A percentile compares a stretch with the other conserved stretches of the same genome.
These are phyloP conservation scores for Plasmodium inui DNA, from an alignment of 169 alveolate genomes.

Conservation along the genomic window DNA sequence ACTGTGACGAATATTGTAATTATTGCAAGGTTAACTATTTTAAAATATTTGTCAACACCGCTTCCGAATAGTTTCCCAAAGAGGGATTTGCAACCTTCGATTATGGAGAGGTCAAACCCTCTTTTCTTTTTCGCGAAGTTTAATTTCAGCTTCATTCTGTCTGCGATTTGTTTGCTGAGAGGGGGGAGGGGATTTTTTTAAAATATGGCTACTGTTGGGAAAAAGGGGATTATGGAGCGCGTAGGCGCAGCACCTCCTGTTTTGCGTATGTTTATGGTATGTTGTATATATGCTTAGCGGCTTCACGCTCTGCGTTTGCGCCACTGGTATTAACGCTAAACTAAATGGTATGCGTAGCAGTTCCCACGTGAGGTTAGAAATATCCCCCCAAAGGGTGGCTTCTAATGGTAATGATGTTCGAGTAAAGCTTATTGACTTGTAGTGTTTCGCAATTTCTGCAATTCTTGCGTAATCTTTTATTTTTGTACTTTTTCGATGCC, in stretches of 20 bases:
- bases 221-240: background rate
- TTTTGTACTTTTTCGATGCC: background rate
- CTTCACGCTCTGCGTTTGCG: background rate
- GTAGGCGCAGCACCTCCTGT: background rate
- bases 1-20: conserved; percentile 22
- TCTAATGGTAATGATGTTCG: background rate
- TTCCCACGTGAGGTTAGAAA: background rate
- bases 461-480: background rate
- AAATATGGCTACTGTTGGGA: background rate
- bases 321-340: background rate
- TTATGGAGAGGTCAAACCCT: conserved; percentile 14
- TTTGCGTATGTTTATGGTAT: background rate
- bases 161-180: background rate
- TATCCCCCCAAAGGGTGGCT: background rate
- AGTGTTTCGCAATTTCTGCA: background rate
- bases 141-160: conserved; percentile 46
- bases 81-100: conserved; percentile 1
- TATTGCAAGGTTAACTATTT: conserved; percentile 16
- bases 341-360: background rate
- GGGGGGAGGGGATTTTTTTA: background rate
- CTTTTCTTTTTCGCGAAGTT: conserved; percentile 26
- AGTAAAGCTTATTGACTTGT: background rate
- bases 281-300: background rate
- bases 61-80: conserved; percentile 23
- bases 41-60: conserved; percentile 48